phyloP scores from a whole-genome alignment of 148 eudicot genomes.

The Heliosperma pusillum region DNA sequence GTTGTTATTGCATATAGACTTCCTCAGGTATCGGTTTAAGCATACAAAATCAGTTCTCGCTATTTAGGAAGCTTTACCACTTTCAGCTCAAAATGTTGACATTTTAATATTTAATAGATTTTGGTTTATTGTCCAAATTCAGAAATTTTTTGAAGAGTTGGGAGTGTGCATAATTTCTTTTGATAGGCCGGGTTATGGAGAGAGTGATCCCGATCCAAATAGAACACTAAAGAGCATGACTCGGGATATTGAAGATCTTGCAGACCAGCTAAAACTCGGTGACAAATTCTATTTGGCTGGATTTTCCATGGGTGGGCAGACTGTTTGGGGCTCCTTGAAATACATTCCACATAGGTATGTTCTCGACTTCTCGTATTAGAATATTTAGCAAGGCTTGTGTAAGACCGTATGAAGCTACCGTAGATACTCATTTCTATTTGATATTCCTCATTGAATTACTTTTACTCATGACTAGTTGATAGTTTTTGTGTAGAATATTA shows the following conservation, averaged over 20 bases:
- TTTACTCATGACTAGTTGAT: not conserved
- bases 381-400: too few species aligned
- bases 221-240: slow-evolving; percentile 49
- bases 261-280: slow-evolving; percentile 62
- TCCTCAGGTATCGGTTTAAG: slow-evolving; percentile 14
- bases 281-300: slow-evolving; percentile 55
- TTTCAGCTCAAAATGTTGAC: not conserved
- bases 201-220: slow-evolving; percentile 69
- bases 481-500: not conserved
- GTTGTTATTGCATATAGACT: slow-evolving; percentile 23
- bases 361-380: too few species aligned
- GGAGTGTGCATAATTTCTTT: slow-evolving; percentile 51
- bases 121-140: not conserved
- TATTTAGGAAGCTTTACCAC: not conserved
- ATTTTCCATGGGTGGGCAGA: slow-evolving; percentile 64
- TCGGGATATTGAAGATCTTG: slow-evolving; percentile 62
- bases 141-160: slow-evolving; percentile 46
- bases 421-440: not conserved
- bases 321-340: slow-evolving; percentile 59
- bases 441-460: not conserved
- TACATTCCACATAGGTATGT: slow-evolving; percentile 63
- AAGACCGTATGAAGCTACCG: too few species aligned
- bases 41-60: not conserved
- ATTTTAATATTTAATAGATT: not conserved
- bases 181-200: slow-evolving; percentile 78